A percentile compares a stretch with the other conserved stretches of the same genome.
These are phyloP conservation scores for Alternaria triticimaculans DNA, from an alignment of 2,329 filamentous ascomycete species.

Conservation along the genomic window DNA sequence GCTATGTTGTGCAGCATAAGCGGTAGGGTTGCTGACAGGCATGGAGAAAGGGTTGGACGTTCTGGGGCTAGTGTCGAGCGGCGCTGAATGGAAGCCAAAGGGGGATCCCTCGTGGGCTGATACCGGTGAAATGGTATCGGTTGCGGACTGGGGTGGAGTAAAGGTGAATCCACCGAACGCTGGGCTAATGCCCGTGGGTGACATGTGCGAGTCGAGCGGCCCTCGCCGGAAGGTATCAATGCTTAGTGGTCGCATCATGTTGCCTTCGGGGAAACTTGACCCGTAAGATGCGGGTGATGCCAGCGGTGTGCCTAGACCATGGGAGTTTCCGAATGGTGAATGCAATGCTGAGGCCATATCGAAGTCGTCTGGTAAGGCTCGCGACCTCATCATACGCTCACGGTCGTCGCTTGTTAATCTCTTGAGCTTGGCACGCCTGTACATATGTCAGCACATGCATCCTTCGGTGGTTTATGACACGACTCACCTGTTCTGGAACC, in stretches of 20 bases:
- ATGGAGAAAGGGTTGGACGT: slow-evolving; percentile 51
- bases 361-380: slow-evolving; percentile 65
- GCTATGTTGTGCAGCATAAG: slow-evolving; percentile 48
- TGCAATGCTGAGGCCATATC: slow-evolving; percentile 67
- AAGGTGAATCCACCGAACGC: slow-evolving; percentile 73
- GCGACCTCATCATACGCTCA: slow-evolving; percentile 66
- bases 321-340: slow-evolving; percentile 57
- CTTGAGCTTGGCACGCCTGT: slow-evolving; percentile 67
- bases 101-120: slow-evolving; percentile 52
- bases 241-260: slow-evolving; percentile 71
- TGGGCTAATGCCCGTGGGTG: slow-evolving; percentile 70
- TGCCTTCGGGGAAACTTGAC: slow-evolving; percentile 56
- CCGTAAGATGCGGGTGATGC: slow-evolving; percentile 53
- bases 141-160: slow-evolving; percentile 60
- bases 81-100: slow-evolving; percentile 48
- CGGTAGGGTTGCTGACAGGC: slow-evolving; percentile 39
- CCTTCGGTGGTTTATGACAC: not conserved
- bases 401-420: slow-evolving; percentile 66
- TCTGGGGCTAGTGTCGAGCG: slow-evolving; percentile 45
- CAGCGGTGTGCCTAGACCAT: slow-evolving; percentile 57
- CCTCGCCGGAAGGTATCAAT: slow-evolving; percentile 70
- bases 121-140: slow-evolving; percentile 55
- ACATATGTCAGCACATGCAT: slow-evolving; percentile 18
- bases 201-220: slow-evolving; percentile 70
- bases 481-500: slow-evolving; percentile 94